Percentiles rank a stretch among this genome's conserved stretches.
These are phyloP conservation scores for Gossypium schwendimanii DNA, from an alignment of 441 rosid species.

Conservation along the genomic window DNA sequence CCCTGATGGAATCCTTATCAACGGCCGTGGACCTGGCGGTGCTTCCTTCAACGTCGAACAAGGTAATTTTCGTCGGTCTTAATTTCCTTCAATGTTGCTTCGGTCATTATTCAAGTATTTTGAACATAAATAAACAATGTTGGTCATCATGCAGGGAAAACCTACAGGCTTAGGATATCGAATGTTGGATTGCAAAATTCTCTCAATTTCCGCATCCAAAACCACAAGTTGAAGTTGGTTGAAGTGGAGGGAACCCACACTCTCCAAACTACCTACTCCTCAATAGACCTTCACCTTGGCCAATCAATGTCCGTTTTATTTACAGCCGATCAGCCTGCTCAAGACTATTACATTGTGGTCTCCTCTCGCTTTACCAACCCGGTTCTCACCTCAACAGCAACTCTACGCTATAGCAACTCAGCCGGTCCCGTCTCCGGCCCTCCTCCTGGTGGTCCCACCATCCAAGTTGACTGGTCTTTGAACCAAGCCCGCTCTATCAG, in stretches of 20 bases:
- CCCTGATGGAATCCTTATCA: constrained; percentile 81
- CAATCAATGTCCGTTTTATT: constrained; percentile 75
- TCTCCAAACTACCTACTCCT: constrained; percentile 59
- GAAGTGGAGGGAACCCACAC: constrained; percentile 96
- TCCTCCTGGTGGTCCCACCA: constrained; percentile 72
- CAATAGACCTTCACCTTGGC: constrained; percentile 82
- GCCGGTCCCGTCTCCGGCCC: constrained; percentile 60
- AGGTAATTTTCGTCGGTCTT: constrained; percentile 29
- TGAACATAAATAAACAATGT: not conserved
- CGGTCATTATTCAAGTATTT: not conserved
- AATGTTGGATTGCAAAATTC: constrained; percentile 75
- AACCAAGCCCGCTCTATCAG: constrained; percentile 87
- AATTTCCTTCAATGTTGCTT: not conserved
- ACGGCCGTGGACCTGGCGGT: constrained; percentile 72
- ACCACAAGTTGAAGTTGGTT: constrained; percentile 69
- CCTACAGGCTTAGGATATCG: constrained; percentile 80
- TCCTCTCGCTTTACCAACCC: constrained; percentile 62
- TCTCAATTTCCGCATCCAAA: constrained; percentile 78
- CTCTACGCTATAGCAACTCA: constrained; percentile 72
- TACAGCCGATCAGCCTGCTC: constrained; percentile 77
- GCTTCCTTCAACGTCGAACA: constrained; percentile 58
- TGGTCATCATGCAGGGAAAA: constrained; percentile 45
- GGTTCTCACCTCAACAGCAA: constrained; percentile 51
- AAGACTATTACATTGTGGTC: constrained; percentile 76
- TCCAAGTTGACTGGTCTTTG: constrained; percentile 71